These are phyloP conservation scores for Chalciporus piperatoides DNA, from an alignment of 1,284 basidiomycete species.

Conservation along the genomic window DNA sequence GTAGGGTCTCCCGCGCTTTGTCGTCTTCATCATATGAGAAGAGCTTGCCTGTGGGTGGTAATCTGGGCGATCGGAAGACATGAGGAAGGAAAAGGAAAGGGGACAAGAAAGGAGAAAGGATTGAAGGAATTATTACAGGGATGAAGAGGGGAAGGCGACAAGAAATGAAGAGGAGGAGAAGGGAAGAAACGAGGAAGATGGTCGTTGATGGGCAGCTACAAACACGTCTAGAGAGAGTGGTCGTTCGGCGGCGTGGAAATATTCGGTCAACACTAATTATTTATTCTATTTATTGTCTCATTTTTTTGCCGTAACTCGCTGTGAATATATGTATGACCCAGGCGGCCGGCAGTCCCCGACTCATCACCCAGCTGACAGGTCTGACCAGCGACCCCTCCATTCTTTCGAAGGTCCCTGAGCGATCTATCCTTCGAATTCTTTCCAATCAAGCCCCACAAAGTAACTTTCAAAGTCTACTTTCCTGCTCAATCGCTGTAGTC, in stretches of 20 bases:
- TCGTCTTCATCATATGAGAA: slow-evolving; percentile 96
- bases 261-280: slow-evolving; percentile 20
- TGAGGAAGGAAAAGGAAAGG: slow-evolving; percentile 29
- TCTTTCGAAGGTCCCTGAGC: too few species aligned
- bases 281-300: slow-evolving; percentile 23
- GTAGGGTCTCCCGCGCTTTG: slow-evolving; percentile 90
- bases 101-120: slow-evolving; percentile 25
- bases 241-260: slow-evolving; percentile 28
- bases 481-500: too few species aligned
- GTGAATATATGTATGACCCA: too few species aligned
- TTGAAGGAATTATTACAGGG: slow-evolving; percentile 27
- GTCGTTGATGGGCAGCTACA: slow-evolving; percentile 25
- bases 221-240: slow-evolving; percentile 18
- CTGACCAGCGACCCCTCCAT: slow-evolving; percentile 1
- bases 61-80: slow-evolving; percentile 41
- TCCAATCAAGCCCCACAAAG: too few species aligned
- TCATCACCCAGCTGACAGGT: slow-evolving; percentile 11
- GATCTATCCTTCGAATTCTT: too few species aligned
- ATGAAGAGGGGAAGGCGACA: slow-evolving; percentile 17
- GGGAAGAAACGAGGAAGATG: slow-evolving; percentile 30
- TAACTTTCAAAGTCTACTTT: too few species aligned
- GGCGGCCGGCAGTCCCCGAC: too few species aligned
- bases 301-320: slow-evolving; percentile 21
- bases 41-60: slow-evolving; percentile 48
- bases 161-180: slow-evolving; percentile 29